phyloP scores from a whole-genome alignment of 139 green algal species.

The Chlamydomonas sphaeroides region DNA sequence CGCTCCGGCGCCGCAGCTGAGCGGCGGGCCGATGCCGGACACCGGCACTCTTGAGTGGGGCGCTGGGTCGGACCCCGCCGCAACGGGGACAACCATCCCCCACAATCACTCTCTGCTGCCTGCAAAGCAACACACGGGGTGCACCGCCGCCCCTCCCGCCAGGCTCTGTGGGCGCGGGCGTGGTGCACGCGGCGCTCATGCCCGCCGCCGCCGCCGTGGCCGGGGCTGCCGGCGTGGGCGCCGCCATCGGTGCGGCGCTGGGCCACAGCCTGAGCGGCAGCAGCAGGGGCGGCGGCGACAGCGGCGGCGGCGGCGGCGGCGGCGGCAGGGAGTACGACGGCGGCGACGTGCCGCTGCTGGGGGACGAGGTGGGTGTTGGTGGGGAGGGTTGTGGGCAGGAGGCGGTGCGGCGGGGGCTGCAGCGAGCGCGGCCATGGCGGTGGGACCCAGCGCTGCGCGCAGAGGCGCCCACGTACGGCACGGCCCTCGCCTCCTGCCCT shows the following conservation, averaged over 20 bases:
- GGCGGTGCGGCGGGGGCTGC: no score
- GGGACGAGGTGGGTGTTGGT: neutral
- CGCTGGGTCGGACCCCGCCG: no score
- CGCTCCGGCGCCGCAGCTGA: no score
- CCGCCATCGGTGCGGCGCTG: neutral
- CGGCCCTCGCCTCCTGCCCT: no score
- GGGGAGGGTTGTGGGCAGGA: neutral
- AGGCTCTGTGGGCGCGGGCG: constrained; percentile 26
- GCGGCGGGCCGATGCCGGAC: no score
- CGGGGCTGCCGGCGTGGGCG: constrained; percentile 12
- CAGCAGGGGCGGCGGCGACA: no score
- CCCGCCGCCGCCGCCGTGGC: neutral
- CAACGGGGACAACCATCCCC: no score
- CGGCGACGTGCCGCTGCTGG: constrained; percentile 21
- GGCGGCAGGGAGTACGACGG: neutral
- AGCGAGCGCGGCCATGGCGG: no score
- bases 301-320: neutral
- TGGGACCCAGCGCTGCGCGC: no score
- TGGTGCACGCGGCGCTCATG: neutral
- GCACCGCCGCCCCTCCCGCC: neutral
- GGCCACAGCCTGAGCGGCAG: neutral
- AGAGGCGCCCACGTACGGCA: no score
- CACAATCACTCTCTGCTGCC: neutral
- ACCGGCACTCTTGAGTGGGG: no score
- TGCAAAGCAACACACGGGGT: neutral